Evolutionary conservation across 202 grass and related monocot species (phyloP).

Genomic region (Carex arenaria): DNA sequence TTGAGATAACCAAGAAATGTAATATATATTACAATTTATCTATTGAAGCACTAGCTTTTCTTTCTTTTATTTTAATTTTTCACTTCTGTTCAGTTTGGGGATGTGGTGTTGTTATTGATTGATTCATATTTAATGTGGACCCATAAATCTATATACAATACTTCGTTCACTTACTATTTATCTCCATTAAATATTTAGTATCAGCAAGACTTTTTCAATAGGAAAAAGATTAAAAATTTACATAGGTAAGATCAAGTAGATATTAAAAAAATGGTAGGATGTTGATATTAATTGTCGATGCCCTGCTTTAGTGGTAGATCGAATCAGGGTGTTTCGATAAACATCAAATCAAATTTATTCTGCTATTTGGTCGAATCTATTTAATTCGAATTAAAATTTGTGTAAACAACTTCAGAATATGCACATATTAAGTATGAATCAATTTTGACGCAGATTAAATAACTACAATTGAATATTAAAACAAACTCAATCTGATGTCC

Average conservation of each 20-base stretch:
- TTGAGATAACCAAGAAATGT: not conserved
- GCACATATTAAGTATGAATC: too few relatives aligned
- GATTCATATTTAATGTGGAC: not conserved
- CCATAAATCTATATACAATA: not conserved
- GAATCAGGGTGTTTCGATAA: too few relatives aligned
- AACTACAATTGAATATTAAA: too few relatives aligned
- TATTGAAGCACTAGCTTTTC: not conserved
- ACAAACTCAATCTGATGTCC: too few relatives aligned
- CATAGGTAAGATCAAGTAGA: not conserved
- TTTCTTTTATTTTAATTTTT: not conserved
- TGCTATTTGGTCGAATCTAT: too few relatives aligned
- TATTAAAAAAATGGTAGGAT: not conserved
- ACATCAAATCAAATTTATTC: too few relatives aligned
- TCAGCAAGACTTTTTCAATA: not conserved
- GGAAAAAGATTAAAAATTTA: not conserved
- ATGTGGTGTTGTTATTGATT: not conserved
- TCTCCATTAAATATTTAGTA: not conserved
- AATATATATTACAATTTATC: not conserved
- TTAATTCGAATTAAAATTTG: too few relatives aligned
- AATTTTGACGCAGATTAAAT: too few relatives aligned
- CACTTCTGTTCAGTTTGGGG: not conserved
- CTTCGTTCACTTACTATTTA: not conserved
- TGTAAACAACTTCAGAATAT: too few relatives aligned
- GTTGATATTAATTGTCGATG: not conserved
- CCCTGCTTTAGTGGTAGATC: too few relatives aligned